A percentile compares a stretch with the other conserved stretches of the same genome.
phyloP scores from a whole-genome alignment of 805 yeast species.

The Blastobotrys muscicola region DNA sequence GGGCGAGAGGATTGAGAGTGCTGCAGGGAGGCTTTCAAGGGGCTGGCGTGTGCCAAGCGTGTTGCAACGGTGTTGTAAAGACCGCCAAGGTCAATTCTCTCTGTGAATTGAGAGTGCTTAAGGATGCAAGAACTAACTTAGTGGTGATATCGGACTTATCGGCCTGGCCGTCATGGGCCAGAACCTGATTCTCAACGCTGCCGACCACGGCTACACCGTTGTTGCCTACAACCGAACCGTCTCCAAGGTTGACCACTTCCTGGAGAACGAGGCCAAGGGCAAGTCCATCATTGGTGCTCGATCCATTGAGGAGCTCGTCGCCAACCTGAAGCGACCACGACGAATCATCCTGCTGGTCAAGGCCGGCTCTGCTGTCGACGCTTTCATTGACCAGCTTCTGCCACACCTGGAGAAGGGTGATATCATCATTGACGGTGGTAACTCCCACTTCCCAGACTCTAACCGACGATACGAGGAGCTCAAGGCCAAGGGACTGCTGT shows the following conservation, averaged over 20 bases:
- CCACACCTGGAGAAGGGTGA: slow-evolving; percentile 94
- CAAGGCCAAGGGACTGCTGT: slow-evolving; percentile 74
- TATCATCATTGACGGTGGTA: slow-evolving; percentile 99
- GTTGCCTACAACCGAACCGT: slow-evolving; percentile 98
- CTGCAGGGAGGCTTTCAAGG: not conserved
- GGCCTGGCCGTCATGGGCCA: slow-evolving; percentile 99
- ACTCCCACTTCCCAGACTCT: slow-evolving; percentile 98
- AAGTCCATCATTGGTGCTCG: slow-evolving; percentile 93
- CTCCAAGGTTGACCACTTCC: slow-evolving; percentile 88
- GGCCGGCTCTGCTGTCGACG: slow-evolving; percentile 94
- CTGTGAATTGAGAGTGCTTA: not conserved
- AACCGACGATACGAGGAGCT: slow-evolving; percentile 93
- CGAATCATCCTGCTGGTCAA: slow-evolving; percentile 88
- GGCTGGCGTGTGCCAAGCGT: not conserved
- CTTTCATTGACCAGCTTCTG: slow-evolving; percentile 75
- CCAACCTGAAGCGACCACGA: slow-evolving; percentile 93
- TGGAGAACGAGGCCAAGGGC: slow-evolving; percentile 90
- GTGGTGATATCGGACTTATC: slow-evolving; percentile 93
- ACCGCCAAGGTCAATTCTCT: not conserved
- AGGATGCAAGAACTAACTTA: slow-evolving; percentile 26
- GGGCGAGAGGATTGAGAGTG: not conserved
- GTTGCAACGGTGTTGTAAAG: not conserved
- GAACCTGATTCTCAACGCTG: slow-evolving; percentile 93
- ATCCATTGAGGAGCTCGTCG: slow-evolving; percentile 78
- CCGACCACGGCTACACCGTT: slow-evolving; percentile 97